Base-by-base conservation (phyloP, 78 protist genomes). In the Chrysochromulina tobinii region DNA sequence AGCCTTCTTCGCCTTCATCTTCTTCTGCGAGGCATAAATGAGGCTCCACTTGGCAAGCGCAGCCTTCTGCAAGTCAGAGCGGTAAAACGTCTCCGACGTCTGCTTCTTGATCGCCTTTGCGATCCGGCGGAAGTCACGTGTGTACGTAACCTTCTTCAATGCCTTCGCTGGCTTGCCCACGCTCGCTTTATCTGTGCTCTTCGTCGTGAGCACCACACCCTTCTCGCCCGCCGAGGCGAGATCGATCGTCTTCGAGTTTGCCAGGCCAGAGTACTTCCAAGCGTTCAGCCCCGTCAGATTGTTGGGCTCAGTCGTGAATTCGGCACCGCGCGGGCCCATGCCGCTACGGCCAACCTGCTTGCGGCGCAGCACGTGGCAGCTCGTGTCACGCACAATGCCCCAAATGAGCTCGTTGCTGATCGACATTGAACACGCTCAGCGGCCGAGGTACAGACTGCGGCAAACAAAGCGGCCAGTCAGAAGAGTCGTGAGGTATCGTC, bases 251-350 rank as follows among this genome's bases (percentile, higher is more conserved):
- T 73, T 69, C n/a, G 67, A 0, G 91, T 88, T 88, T 48, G 77
- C 91, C 3, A 88, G 38, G 20, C 91, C 91, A 12, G 83, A 72
- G 85, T 8, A 72, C 85, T 88, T 88, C 86, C 54, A 88, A 5
- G 51, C 5, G 85, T 88, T 88, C 61, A 66, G 1, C 18, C 61
- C 75, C 25, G 23, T 58, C 27, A 88, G 0, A 72, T 88, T 88
- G 57, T 48, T 20, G 57, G 27, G 83, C 83, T 88, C 91, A 55
- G 21, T 38, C 20, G 67, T 55, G 69, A 88, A 73, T 0, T 12
- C 25, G 18, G 61, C 23, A 64, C 64, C 61, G 18, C 64, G 15
- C 64, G 20, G 20, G 58, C 83, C 83, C 83, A 75, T 75, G 18
- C 54, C 83, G 14, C 58, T 50, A 48, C 87, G 87, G 21, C 87